Conservation (phyloP, 164 flowering plant species). For the Magnolia kwangsiensis region DNA sequence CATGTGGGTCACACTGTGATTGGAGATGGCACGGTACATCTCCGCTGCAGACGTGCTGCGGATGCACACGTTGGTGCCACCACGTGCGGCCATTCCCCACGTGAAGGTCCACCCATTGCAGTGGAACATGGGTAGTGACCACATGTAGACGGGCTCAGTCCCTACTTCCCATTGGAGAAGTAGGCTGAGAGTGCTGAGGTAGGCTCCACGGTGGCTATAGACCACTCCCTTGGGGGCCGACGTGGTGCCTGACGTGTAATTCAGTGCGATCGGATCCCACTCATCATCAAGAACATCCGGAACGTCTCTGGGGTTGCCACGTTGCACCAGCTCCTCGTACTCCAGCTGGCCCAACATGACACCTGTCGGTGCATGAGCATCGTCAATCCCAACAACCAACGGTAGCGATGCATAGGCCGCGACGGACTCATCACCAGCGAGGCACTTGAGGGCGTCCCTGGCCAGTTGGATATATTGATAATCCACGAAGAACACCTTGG, state of each 20-base stretch:
- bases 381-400: conserved; percentile 56
- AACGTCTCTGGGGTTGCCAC: conserved; percentile 32
- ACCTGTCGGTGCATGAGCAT: neutral
- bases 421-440: conserved; percentile 9
- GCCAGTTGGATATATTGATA: conserved; percentile 33
- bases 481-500: conserved; percentile 75
- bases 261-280: conserved; percentile 72
- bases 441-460: conserved; percentile 39
- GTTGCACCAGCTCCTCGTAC: conserved; percentile 53
- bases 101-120: conserved; percentile 96
- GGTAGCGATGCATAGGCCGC: conserved; percentile 25
- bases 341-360: conserved; percentile 48
- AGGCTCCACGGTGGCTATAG: conserved; percentile 82
- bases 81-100: conserved; percentile 90
- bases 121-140: conserved; percentile 97
- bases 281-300: conserved; percentile 41
- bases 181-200: conserved; percentile 61
- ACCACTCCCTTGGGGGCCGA: conserved; percentile 87
- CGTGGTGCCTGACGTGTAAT: conserved; percentile 92
- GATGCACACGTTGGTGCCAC: conserved; percentile 88
- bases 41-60: conserved; percentile 55
- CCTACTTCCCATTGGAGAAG: conserved; percentile 72
- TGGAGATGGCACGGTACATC: conserved; percentile 49
- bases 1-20: conserved; percentile 81
- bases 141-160: conserved; percentile 64